These are phyloP conservation scores for Scopulariopsis brevicaulis DNA, from an alignment of 2,329 filamentous ascomycete species.

Conservation along the genomic window DNA sequence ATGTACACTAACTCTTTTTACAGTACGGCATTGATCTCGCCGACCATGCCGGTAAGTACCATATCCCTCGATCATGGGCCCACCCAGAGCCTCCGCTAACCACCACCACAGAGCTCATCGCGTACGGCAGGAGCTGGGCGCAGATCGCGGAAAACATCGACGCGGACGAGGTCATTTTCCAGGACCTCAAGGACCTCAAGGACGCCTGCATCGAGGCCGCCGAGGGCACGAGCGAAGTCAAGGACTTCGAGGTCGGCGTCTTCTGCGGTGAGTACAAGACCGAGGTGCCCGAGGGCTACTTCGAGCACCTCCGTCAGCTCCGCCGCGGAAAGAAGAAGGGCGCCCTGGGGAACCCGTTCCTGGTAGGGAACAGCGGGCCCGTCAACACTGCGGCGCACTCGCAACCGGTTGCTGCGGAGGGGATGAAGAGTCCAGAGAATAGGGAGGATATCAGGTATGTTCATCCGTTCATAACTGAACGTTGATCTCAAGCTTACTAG, in stretches of 20 bases:
- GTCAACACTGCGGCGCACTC: background rate
- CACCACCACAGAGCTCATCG: conserved; percentile 22
- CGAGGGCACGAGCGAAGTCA: conserved; percentile 37
- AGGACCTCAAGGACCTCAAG: conserved; percentile 62
- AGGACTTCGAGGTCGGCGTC: conserved; percentile 78
- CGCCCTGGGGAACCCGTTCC: background rate
- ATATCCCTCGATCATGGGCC: background rate
- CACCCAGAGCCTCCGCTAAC: background rate
- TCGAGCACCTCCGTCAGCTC: conserved; percentile 54
- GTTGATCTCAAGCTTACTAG: background rate
- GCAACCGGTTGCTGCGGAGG: background rate
- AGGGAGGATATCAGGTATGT: conserved; percentile 4
- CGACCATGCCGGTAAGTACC: conserved; percentile 18
- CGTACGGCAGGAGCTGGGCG: conserved; percentile 24
- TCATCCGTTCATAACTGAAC: background rate
- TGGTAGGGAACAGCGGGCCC: conserved; percentile 1
- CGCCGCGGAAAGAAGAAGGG: background rate
- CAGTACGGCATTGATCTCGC: conserved; percentile 36
- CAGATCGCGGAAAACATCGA: conserved; percentile 31
- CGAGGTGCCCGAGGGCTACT: conserved; percentile 67
- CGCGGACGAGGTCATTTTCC: conserved; percentile 43
- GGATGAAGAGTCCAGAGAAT: background rate
- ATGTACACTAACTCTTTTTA: background rate
- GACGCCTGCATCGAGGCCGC: conserved; percentile 65
- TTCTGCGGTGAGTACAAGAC: conserved; percentile 86